Conservation (phyloP, 345 rosid genomes). For the Mallotus nudiflorus region DNA sequence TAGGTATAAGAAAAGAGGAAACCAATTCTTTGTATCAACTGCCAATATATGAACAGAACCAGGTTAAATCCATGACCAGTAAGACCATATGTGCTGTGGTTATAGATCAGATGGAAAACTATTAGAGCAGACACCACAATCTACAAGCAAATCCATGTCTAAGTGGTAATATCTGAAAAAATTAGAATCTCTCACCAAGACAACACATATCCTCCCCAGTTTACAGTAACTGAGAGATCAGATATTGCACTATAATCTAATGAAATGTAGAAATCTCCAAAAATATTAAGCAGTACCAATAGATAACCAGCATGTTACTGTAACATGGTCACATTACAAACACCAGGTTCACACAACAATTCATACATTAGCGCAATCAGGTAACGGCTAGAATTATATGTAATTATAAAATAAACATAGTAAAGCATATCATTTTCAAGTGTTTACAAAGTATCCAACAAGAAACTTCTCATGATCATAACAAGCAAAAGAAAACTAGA, state of each 20-base stretch:
- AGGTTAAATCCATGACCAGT: neutral
- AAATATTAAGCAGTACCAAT: neutral
- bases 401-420: neutral
- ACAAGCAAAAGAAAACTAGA: slow-evolving; percentile 14
- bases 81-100: neutral
- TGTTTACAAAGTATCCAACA: neutral
- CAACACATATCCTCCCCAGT: neutral
- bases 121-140: neutral
- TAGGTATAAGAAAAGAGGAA: neutral
- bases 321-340: neutral
- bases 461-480: neutral
- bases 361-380: neutral
- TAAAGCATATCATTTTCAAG: neutral
- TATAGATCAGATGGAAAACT: neutral
- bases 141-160: neutral
- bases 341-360: neutral
- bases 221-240: neutral
- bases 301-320: slow-evolving; percentile 4
- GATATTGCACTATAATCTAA: neutral
- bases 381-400: neutral
- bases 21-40: neutral
- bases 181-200: neutral
- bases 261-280: neutral
- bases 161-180: neutral
- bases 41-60: neutral